Evolutionary conservation across 306 rosid species (phyloP), one percentile per base, ranked within the genome.

Genomic region (Fragaria nilgerrensis): DNA sequence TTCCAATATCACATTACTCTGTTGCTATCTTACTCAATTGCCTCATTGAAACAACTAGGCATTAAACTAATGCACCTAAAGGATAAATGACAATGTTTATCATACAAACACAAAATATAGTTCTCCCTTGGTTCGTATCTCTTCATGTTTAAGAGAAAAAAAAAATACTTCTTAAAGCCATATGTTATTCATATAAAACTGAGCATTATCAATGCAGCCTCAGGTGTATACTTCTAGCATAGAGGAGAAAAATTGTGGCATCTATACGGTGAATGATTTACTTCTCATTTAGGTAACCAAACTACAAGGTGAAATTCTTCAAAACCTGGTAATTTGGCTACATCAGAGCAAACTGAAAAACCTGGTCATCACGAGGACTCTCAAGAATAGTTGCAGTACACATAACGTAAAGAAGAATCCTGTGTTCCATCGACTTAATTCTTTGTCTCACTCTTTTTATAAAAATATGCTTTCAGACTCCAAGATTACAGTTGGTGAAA

Each of bases 21-120:
- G 68, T 56, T 56, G 53, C 41, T 47, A 73, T 37, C 50, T 73
- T 72, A 72, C 75, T 72, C 27, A 50, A 37, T 36, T 55, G 22
- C 56, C 47, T 36, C 76, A 20, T 34, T 19, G 48, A 22, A 72
- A 53, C 3, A n/a, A 3, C 37, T n/a, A 55, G 43, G 49, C 36
- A 36, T 8, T 34, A 36, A 32, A 64, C 70, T 64, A 62, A 9
- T 19, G 71, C 17, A 37, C 39, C 36, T 34, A 65, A 36, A 64
- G 44, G 8, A 64, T 64, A 34, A 37, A 72, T 1, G 48, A 22
- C 22, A n/a, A 72, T 20, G 4, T 19, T 49, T 20, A 58, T 34
- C 13, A 2, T 50, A 34, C 75, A 6, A 9, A 23, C 41, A 41
- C 61, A 8, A 3, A 29, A 17, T 48, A 70, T 9, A 48, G 75